Conservation (phyloP, 192 early-diverging fungal species). For the Chytriomyces sp. region DNA sequence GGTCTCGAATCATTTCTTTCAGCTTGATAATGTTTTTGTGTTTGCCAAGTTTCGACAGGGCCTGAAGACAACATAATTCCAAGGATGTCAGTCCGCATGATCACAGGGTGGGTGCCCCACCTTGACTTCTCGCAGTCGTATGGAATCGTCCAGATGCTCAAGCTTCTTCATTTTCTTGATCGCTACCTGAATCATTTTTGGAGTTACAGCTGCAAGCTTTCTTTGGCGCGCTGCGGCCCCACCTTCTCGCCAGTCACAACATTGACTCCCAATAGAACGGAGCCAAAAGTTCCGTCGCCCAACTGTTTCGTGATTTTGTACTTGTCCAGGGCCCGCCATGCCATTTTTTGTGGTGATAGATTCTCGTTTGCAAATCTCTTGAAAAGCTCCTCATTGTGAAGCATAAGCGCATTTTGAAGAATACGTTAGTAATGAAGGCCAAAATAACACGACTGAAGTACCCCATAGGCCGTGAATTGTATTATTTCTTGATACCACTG, state of each 20-base stretch:
- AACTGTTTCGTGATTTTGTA: conserved; percentile 73
- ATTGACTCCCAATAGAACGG: conserved; percentile 72
- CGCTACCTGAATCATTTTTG: conserved; percentile 67
- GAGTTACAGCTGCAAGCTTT: not conserved
- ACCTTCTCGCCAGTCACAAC: conserved; percentile 72
- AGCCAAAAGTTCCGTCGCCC: conserved; percentile 86
- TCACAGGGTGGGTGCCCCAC: conserved; percentile 35
- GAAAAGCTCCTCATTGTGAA: too few species aligned
- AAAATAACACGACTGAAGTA: too few species aligned
- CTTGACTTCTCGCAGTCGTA: conserved; percentile 79
- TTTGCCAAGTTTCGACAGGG: conserved; percentile 67
- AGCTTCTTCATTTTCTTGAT: conserved; percentile 89
- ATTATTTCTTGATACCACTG: too few species aligned
- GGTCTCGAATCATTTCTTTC: conserved; percentile 78
- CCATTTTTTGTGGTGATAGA: not conserved
- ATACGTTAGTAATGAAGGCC: too few species aligned
- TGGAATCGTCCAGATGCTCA: conserved; percentile 67
- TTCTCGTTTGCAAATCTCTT: too few species aligned
- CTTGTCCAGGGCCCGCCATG: conserved; percentile 42
- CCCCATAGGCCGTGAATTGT: too few species aligned
- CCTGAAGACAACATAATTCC: conserved; percentile 41
- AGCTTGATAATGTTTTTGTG: conserved; percentile 89
- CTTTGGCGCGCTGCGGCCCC: conserved; percentile 12
- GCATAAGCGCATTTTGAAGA: too few species aligned
- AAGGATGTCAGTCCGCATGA: not conserved